Evolutionary conservation across 192 early-diverging fungal species (phyloP).

Genomic region (Backusella tuberculispora): DNA sequence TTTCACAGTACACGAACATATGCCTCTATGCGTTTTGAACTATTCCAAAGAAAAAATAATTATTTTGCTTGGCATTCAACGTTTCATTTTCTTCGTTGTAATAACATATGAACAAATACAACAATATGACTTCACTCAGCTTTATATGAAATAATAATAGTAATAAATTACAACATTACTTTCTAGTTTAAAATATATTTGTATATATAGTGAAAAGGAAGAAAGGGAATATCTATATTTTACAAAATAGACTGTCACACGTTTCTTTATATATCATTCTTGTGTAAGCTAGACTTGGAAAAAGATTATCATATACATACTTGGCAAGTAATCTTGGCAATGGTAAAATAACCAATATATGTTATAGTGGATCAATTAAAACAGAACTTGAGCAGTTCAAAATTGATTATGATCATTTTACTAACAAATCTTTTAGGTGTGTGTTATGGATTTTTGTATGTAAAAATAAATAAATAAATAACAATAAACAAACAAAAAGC

Average conservation of each 20-base stretch:
- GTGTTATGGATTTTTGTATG: not conserved
- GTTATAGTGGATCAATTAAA: not conserved
- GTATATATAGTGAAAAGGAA: not conserved
- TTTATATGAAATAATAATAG: too few relatives aligned
- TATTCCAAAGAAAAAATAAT: too few relatives aligned
- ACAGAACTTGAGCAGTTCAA: not conserved
- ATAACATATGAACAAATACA: too few relatives aligned
- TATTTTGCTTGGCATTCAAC: too few relatives aligned
- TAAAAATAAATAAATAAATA: not conserved
- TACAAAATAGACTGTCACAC: not conserved
- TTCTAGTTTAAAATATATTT: too few relatives aligned
- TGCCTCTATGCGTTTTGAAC: too few relatives aligned
- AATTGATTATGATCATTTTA: not conserved
- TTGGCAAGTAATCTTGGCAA: too few relatives aligned
- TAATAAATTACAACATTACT: too few relatives aligned
- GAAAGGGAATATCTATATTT: not conserved
- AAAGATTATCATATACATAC: too few relatives aligned
- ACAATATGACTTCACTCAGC: too few relatives aligned
- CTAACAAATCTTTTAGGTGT: not conserved
- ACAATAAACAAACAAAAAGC: not conserved
- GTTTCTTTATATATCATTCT: constrained; percentile 5
- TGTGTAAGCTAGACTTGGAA: not conserved
- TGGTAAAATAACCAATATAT: not conserved
- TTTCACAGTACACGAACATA: too few relatives aligned
- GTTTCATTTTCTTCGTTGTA: too few relatives aligned